phyloP scores from a whole-genome alignment of 2,329 filamentous ascomycete species.

The Fusarium sp. region DNA sequence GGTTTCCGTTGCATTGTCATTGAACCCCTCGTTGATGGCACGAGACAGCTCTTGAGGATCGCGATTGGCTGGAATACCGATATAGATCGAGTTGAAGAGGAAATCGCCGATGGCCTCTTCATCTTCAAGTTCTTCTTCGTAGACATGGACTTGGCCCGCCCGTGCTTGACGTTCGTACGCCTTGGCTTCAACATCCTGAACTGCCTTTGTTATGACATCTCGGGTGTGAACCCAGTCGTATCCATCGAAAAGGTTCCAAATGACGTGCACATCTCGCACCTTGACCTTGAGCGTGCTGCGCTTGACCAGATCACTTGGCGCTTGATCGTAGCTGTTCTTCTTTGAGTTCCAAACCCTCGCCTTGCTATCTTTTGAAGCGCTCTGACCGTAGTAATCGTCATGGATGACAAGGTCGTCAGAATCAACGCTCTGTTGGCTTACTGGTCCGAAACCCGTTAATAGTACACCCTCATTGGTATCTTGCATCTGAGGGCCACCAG shows the following conservation, averaged over 20 bases:
- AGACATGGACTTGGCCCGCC: constrained; percentile 65
- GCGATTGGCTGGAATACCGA: constrained; percentile 86
- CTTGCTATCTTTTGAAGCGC: constrained; percentile 69
- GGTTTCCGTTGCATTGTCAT: constrained; percentile 88
- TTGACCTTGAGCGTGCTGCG: constrained; percentile 80
- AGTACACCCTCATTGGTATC: constrained; percentile 53
- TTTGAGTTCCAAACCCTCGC: constrained; percentile 84
- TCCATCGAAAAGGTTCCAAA: constrained; percentile 98
- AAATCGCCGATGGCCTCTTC: constrained; percentile 93
- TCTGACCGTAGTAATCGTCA: constrained; percentile 79
- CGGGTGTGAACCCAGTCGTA: constrained; percentile 95
- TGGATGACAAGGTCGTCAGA: constrained; percentile 75
- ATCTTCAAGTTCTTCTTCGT: constrained; percentile 79
- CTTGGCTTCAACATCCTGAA: constrained; percentile 86
- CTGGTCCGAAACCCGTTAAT: constrained; percentile 48
- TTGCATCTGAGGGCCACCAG: constrained; percentile 46
- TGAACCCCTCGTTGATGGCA: constrained; percentile 88
- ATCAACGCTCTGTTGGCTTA: constrained; percentile 59
- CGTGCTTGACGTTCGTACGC: constrained; percentile 78
- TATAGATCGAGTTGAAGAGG: constrained; percentile 98
- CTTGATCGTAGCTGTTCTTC: constrained; percentile 77
- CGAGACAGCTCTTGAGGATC: constrained; percentile 84
- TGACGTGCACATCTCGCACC: constrained; percentile 88
- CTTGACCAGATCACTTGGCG: constrained; percentile 69
- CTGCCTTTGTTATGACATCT: constrained; percentile 85